phyloP scores from a whole-genome alignment of 2,329 filamentous ascomycete genomes.

The Monilinia vaccinii-corymbosi region DNA sequence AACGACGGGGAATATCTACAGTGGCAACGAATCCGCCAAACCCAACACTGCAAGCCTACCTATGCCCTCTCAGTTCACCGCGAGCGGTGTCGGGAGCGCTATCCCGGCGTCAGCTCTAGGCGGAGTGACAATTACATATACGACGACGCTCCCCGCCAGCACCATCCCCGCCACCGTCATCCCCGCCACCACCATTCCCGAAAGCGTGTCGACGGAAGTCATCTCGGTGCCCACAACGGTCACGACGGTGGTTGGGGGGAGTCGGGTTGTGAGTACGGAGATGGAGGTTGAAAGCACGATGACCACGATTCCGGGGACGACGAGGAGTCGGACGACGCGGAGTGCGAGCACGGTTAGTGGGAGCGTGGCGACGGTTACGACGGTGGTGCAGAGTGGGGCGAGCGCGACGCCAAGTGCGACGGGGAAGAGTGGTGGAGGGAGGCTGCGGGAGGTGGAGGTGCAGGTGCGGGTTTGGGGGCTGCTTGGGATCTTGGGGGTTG shows the following conservation, averaged over 20 bases:
- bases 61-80: conserved; percentile 38
- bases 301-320: conserved; percentile 18
- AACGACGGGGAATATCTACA: conserved; percentile 37
- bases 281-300: not conserved
- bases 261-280: not conserved
- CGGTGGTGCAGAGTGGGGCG: conserved; percentile 1
- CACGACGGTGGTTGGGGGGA: not conserved
- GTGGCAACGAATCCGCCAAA: conserved; percentile 28
- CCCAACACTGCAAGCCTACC: conserved; percentile 37
- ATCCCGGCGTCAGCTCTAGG: conserved; percentile 37
- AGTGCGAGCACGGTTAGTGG: conserved; percentile 7
- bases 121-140: conserved; percentile 29
- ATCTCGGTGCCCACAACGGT: not conserved
- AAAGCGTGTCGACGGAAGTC: not conserved
- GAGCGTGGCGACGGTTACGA: conserved; percentile 7
- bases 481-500: not conserved
- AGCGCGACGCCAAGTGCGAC: not conserved
- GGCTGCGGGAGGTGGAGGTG: too few relatives aligned
- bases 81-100: conserved; percentile 36
- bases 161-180: conserved; percentile 13
- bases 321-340: conserved; percentile 1
- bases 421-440: not conserved
- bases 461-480: not conserved
- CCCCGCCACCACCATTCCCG: not conserved
- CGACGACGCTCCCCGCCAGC: conserved; percentile 21